Conservation (phyloP, 768 basidiomycete species). For the Serendipita sp. region DNA sequence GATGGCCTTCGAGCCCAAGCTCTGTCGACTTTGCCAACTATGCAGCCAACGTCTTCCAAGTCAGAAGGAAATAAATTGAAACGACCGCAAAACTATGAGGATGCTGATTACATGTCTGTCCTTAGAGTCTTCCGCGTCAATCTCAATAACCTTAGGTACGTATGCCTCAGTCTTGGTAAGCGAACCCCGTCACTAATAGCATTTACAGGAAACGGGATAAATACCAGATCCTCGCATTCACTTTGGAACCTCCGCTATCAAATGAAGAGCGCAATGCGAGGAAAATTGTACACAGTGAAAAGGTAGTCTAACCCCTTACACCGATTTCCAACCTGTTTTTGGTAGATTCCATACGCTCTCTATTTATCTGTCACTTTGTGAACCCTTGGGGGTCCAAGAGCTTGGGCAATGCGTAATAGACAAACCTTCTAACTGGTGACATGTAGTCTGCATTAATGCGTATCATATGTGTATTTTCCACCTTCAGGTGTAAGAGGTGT, state of each 20-base stretch:
- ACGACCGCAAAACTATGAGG: neutral
- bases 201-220: constrained; percentile 34
- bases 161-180: neutral
- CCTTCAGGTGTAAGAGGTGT: no score
- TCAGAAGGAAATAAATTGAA: neutral
- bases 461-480: constrained; percentile 3
- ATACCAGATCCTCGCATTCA: constrained; percentile 76
- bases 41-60: neutral
- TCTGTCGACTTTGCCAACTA: neutral
- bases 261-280: constrained; percentile 32
- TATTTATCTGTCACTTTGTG: no score
- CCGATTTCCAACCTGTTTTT: no score
- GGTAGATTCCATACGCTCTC: no score
- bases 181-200: neutral
- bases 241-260: constrained; percentile 46
- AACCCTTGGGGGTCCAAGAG: no score
- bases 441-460: no score
- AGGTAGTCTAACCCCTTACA: constrained; percentile 14
- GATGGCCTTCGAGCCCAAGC: neutral
- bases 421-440: no score
- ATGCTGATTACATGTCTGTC: constrained; percentile 21
- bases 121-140: constrained; percentile 37
- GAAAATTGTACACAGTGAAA: constrained; percentile 38
- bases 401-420: no score
- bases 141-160: constrained; percentile 28